Base-by-base conservation (phyloP, 768 basidiomycete genomes). In the Trametes maxima region DNA sequence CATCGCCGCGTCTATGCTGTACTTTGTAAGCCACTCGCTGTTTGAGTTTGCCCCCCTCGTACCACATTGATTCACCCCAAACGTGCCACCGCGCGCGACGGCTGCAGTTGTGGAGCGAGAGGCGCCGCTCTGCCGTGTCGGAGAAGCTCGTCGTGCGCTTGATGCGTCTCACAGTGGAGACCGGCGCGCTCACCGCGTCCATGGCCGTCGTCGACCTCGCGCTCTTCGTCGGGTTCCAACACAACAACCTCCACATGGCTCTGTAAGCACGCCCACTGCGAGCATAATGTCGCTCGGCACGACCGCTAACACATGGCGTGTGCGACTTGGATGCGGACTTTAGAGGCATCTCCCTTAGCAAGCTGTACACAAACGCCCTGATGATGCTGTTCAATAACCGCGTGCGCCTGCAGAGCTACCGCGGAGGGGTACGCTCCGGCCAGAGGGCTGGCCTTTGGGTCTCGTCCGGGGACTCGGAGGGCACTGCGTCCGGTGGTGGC, bases 371-470 rank as follows among this genome's bases (percentile, higher is more conserved):
- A 0, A 56, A 56, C 36, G 24, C 54, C 2, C 54, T 56, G 3
- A 37, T 56, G 44, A 28, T 56, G 24, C 19, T 56, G 35, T 21
- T 56, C 54, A 56, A 56, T 19, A 56, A 56, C 45, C 54, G 54
- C 35, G 42, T 33, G 3, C 44, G 33, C 13, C 14, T 56, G 25
- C 43, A 44, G 28, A 36, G 14, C 36, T 11, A 37, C 19, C 53
- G 40, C 13, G 40, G 21, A 39, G 22, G 36, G 7, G 39, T 22
- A 43, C 51, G 21, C 28, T 8, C 28, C 28, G 8, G 28, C 28
- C 28, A 33, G 28, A 33, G 28, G 28, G 28, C 4, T 8, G 28
- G 28, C 8, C 4, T 33, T 33, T 33, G 28, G 28, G 28, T 33
- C 28, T 33, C 28, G 8, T 33, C 28, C 28, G 28, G 28, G 28